A percentile compares a stretch with the other conserved stretches of the same genome.
Evolutionary conservation across 441 rosid species (phyloP).

Genomic region (Populus hybrid): DNA sequence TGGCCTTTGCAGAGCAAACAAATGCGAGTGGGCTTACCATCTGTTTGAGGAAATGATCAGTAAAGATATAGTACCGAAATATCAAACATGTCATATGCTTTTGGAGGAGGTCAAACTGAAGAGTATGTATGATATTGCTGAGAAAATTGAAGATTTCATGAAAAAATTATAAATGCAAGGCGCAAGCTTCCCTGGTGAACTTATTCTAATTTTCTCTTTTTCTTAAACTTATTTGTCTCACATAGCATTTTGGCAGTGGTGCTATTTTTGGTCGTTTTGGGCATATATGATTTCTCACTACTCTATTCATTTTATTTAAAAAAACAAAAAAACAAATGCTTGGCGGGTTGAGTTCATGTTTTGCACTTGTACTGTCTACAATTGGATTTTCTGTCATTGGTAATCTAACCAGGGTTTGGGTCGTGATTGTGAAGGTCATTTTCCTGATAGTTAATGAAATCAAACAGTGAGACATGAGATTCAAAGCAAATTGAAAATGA

Average conservation of each 20-base stretch:
- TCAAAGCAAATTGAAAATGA: background rate
- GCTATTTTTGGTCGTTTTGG: background rate
- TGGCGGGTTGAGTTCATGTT: background rate
- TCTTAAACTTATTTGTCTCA: background rate
- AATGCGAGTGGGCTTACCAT: constrained; percentile 60
- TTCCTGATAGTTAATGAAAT: background rate
- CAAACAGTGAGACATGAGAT: background rate
- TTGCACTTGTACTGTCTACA: background rate
- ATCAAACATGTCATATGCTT: constrained; percentile 58
- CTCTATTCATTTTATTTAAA: background rate
- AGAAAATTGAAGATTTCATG: constrained; percentile 52
- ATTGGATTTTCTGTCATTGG: background rate
- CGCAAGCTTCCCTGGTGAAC: background rate
- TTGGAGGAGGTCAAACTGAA: constrained; percentile 56
- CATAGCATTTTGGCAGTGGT: background rate
- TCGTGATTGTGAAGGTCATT: background rate
- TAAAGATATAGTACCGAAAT: constrained; percentile 56
- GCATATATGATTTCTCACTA: background rate
- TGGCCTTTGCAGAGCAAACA: constrained; percentile 60
- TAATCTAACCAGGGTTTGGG: background rate
- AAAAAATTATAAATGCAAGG: constrained; percentile 33
- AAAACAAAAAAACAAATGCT: too few relatives aligned
- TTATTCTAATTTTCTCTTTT: background rate
- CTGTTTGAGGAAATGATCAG: constrained; percentile 73
- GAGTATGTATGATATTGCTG: constrained; percentile 46